Base-by-base conservation (phyloP, 106 monocot genomes). In the Agapanthus africanus region DNA sequence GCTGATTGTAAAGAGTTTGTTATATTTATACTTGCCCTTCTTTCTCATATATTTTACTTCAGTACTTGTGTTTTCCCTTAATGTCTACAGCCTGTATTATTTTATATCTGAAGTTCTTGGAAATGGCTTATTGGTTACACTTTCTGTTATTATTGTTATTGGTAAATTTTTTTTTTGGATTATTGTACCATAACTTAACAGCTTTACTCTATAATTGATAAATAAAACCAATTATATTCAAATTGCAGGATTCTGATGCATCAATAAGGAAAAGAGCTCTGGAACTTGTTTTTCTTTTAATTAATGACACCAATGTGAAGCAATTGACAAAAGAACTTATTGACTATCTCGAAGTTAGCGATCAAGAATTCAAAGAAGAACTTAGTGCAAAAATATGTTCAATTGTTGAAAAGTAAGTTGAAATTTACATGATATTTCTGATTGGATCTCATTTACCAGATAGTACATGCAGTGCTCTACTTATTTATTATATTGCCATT, bases 261-360 rank as follows among this genome's bases (percentile, higher is more conserved):
- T 99, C 97, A 46, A 99, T 99, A 59, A 82, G 87, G 30, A 99
- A 99, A 79, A 92, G 97, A 67, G 97, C 97, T 2, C 97, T 99
- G 44, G 97, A 99, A 57, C 89, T 99, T 50, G 78, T 90, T 73
- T 99, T 74, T 67, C 73, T 99, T 70, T 79, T 99, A 49, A 81
- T 92, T 38, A 99, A 90, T 79, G 92, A 99, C 38, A 81, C 92
- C 31, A 99, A 99, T 80, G 87, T 85, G 35, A 87, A 92, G 73
- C 69, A 87, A 60, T 72, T 99, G 83, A 87, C 84, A 16, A 89
- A 99, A 44, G 92, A 99, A 49, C 92, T 99, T 54, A 79, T 90
- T 81, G 97, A 92, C 68, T 99, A 92, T 77, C 75, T 99, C 27
- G 84, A 92, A 99, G 92, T 92, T 40, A 90, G 87, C 28, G 92